These are phyloP conservation scores for Trametopsis cervina DNA, from an alignment of 768 basidiomycete species.

Conservation along the genomic window DNA sequence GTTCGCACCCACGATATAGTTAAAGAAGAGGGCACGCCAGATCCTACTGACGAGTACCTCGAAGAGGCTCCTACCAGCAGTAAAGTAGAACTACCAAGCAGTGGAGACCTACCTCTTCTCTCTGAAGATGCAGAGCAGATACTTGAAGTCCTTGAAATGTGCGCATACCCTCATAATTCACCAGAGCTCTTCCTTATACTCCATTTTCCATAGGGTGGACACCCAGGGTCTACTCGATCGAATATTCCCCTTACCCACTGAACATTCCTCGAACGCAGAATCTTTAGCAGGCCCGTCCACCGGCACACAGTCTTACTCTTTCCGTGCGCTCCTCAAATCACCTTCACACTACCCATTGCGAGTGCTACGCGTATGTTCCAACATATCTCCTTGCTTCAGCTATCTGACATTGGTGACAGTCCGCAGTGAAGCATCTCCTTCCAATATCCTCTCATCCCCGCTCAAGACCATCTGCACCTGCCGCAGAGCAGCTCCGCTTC, in stretches of 20 bases:
- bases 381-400: neutral
- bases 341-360: conserved; percentile 46
- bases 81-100: conserved; percentile 26
- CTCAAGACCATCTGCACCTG: conserved; percentile 53
- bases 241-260: conserved; percentile 52
- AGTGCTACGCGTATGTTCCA: conserved; percentile 45
- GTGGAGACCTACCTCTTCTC: conserved; percentile 42
- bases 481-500: conserved; percentile 66
- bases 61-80: conserved; percentile 11
- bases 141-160: conserved; percentile 56
- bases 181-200: too few relatives aligned
- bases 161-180: conserved; percentile 18
- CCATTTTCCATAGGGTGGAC: conserved; percentile 54
- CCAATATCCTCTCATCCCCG: conserved; percentile 66
- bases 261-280: conserved; percentile 31
- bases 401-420: conserved; percentile 26
- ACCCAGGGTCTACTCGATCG: conserved; percentile 75
- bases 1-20: conserved; percentile 32
- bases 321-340: conserved; percentile 52
- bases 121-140: conserved; percentile 42
- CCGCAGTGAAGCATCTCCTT: conserved; percentile 59
- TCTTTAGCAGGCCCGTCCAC: conserved; percentile 16
- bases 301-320: conserved; percentile 31
- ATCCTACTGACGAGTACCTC: conserved; percentile 17
- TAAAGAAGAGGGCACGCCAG: conserved; percentile 27